Base-by-base conservation (phyloP, 2,329 filamentous ascomycete genomes). In the Fusarium proliferatum region DNA sequence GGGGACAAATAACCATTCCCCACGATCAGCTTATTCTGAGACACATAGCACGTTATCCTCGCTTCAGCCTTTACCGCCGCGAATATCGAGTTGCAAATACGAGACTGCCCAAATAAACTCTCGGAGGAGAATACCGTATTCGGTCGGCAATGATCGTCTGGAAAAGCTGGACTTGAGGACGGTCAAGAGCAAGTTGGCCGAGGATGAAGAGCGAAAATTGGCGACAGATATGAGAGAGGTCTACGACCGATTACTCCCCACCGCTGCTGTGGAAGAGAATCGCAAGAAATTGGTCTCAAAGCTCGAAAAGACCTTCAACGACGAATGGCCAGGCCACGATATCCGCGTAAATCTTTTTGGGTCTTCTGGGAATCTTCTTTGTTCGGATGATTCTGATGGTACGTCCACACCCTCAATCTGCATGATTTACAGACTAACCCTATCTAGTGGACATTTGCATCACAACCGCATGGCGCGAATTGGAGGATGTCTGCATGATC, bases 381-480 rank as follows among this genome's bases (percentile, higher is more conserved):
- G 95, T 83, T 97, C 96, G 39, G 95, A 94, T 82, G 95, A 98
- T 80, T 99, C 96, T 59, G 96, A 99, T 85, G 94, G 95, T 97
- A 86, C 78, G 91, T 86, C 57, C 52, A 42, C 33, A 48, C 57
- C n/a, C 58, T 42, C 55, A 63, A 49, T 36, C 43, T 38, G 19
- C n/a, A 30, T 52, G 26, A 48, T 30, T 30, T 38, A n/a, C 8
- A 33, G 23, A 53, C 73, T 74, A 73, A 78, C 64, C 23, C 49
- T 11, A 58, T 33, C 39, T 28, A 97, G 96, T 99, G 81, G 96
- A 99, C 81, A 96, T 99, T 63, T 99, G 96, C 85, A 97, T 99
- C 80, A 97, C 95, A 52, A 98, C 96, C 26, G 87, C 93, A 52
- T 95, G 93, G 89, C 96, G 92, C 80, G 93, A 93, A 77, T 84